These are phyloP conservation scores for Pleoardoris graminearum DNA, from an alignment of 2,329 filamentous ascomycete species.

Conservation along the genomic window DNA sequence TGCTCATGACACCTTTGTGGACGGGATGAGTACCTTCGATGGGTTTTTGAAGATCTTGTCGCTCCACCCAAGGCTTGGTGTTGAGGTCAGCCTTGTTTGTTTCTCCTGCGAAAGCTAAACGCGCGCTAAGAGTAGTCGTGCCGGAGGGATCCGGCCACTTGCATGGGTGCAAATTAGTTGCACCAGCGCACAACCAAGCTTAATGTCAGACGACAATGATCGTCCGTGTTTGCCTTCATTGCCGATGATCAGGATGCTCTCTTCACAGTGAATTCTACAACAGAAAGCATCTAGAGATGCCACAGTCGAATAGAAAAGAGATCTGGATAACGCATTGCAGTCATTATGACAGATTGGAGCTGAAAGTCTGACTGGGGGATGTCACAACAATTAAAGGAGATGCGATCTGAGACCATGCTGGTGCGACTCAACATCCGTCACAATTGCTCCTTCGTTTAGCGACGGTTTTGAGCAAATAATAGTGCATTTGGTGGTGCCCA, in stretches of 20 bases:
- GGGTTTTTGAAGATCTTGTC: too few species aligned
- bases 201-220: too few species aligned
- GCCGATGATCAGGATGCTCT: too few species aligned
- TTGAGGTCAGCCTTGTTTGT: neutral
- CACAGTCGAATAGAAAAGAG: neutral
- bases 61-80: too few species aligned
- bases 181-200: neutral
- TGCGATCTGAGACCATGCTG: neutral
- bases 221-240: too few species aligned
- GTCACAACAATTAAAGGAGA: neutral
- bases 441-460: neutral
- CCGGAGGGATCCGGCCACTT: conserved; percentile 4
- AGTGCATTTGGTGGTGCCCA: neutral
- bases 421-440: neutral
- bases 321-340: neutral
- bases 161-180: conserved; percentile 4
- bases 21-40: neutral
- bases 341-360: conserved; percentile 1
- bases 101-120: neutral
- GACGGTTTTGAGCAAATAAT: neutral
- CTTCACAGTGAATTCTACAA: too few species aligned
- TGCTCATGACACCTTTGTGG: neutral
- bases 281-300: too few species aligned
- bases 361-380: conserved; percentile 2
- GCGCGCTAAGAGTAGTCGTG: conserved; percentile 4